phyloP scores from a whole-genome alignment of 257 asterid genomes.

The Forsythia suspensa region DNA sequence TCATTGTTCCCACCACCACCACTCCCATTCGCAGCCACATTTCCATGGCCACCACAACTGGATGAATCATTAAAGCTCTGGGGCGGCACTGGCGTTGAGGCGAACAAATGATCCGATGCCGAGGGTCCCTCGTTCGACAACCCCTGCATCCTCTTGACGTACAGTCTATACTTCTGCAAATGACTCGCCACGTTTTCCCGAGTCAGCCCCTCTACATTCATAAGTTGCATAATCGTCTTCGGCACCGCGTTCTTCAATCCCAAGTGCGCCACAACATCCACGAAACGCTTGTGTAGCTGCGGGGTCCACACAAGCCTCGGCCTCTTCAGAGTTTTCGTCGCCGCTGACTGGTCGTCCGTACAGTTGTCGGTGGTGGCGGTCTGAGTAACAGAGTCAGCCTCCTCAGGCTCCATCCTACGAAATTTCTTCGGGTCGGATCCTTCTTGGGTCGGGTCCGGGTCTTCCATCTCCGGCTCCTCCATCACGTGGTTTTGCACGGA shows the following conservation, averaged over 20 bases:
- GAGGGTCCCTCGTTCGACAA: constrained; percentile 65
- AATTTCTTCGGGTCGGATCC: constrained; percentile 63
- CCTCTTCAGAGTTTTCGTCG: constrained; percentile 67
- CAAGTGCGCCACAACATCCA: constrained; percentile 82
- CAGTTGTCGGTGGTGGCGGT: constrained; percentile 35
- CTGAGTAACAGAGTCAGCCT: constrained; percentile 34
- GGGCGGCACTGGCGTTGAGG: constrained; percentile 71
- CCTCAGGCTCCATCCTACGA: constrained; percentile 48
- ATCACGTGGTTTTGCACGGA: constrained; percentile 33
- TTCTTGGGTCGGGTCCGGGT: constrained; percentile 40
- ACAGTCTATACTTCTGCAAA: constrained; percentile 82
- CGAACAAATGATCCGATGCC: constrained; percentile 74
- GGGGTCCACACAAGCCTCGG: constrained; percentile 97
- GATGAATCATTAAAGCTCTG: constrained; percentile 73
- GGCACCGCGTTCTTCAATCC: constrained; percentile 89
- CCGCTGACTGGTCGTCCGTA: constrained; percentile 47
- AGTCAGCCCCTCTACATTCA: constrained; percentile 94
- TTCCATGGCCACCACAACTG: constrained; percentile 35
- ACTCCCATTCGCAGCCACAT: constrained; percentile 38
- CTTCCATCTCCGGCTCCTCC: constrained; percentile 40
- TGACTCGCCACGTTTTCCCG: constrained; percentile 94
- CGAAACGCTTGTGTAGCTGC: constrained; percentile 85
- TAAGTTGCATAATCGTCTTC: constrained; percentile 88
- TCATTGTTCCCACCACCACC: constrained; percentile 37
- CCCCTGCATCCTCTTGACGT: constrained; percentile 83